A percentile compares a stretch with the other conserved stretches of the same genome.
phyloP scores from a whole-genome alignment of 148 eudicot species.

The Cornus kousa region DNA sequence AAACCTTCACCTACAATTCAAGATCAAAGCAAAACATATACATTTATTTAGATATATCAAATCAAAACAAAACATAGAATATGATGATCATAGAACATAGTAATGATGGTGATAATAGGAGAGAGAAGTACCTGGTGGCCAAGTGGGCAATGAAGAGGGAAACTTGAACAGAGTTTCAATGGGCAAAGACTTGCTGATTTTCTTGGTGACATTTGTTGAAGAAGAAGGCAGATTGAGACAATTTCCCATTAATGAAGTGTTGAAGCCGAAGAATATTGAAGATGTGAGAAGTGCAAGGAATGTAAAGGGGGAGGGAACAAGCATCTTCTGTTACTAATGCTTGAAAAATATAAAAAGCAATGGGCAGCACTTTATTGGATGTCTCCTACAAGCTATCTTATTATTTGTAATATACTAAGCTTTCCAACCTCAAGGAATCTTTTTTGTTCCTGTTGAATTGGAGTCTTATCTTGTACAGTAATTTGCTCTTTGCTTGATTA shows the following conservation, averaged over 20 bases:
- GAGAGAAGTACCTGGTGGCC: slow-evolving; percentile 3
- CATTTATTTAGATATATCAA: neutral
- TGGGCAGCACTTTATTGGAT: neutral
- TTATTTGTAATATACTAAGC: neutral
- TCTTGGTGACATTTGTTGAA: neutral
- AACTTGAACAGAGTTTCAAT: neutral
- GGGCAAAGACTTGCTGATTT: slow-evolving; percentile 4
- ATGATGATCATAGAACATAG: neutral
- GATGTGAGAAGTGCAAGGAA: neutral
- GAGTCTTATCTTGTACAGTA: slow-evolving; percentile 2
- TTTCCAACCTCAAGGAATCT: neutral
- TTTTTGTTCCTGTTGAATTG: neutral
- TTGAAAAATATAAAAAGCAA: neutral
- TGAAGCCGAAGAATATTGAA: neutral
- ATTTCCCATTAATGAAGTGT: slow-evolving; percentile 8
- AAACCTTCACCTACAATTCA: slow-evolving; percentile 25
- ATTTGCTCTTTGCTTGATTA: neutral
- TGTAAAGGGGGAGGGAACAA: neutral
- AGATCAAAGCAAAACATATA: neutral
- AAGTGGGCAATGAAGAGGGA: slow-evolving; percentile 7
- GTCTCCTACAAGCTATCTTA: slow-evolving; percentile 13
- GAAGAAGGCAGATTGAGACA: neutral
- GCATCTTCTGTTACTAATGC: too few relatives aligned
- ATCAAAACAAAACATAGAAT: neutral
- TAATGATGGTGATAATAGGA: too few relatives aligned